A percentile compares a stretch with the other conserved stretches of the same genome.
Conservation (phyloP, 208 protist genomes). For the Balamuthia mandrillaris region DNA sequence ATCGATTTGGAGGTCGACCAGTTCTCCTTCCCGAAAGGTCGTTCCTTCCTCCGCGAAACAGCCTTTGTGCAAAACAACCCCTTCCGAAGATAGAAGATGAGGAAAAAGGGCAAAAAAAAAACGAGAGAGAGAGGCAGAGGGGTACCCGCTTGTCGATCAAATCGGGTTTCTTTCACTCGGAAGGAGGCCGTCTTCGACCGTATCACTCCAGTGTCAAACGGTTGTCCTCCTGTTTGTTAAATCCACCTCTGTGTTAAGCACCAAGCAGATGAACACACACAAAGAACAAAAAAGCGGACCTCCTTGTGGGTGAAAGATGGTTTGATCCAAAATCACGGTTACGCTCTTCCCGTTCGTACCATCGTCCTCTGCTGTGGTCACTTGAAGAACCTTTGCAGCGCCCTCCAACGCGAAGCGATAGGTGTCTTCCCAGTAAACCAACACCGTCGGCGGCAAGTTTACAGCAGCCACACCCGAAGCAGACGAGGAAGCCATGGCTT, state of each 20-base stretch:
- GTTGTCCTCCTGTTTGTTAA: neutral
- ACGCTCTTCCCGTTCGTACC: neutral
- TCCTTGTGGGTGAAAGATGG: constrained; percentile 16
- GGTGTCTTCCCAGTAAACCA: constrained; percentile 12
- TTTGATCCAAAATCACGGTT: neutral
- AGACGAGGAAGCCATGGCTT: too few species aligned
- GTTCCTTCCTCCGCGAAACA: neutral
- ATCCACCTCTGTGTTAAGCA: neutral
- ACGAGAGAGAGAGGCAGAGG: too few species aligned
- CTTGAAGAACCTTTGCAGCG: neutral
- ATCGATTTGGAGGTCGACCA: neutral
- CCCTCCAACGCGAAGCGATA: neutral
- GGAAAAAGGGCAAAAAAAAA: too few species aligned
- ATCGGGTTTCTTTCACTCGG: neutral
- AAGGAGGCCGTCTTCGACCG: neutral
- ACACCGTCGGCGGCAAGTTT: neutral
- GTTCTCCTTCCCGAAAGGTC: neutral
- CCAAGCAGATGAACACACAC: neutral
- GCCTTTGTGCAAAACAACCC: neutral
- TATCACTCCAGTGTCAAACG: neutral
- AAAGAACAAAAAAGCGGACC: neutral
- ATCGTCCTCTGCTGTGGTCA: neutral
- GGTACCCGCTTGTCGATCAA: too few species aligned
- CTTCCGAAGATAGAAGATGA: too few species aligned
- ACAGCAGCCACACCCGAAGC: too few species aligned